These are phyloP conservation scores for Rhizoclosmatium globosum DNA, from an alignment of 192 early-diverging fungal species.

Conservation along the genomic window DNA sequence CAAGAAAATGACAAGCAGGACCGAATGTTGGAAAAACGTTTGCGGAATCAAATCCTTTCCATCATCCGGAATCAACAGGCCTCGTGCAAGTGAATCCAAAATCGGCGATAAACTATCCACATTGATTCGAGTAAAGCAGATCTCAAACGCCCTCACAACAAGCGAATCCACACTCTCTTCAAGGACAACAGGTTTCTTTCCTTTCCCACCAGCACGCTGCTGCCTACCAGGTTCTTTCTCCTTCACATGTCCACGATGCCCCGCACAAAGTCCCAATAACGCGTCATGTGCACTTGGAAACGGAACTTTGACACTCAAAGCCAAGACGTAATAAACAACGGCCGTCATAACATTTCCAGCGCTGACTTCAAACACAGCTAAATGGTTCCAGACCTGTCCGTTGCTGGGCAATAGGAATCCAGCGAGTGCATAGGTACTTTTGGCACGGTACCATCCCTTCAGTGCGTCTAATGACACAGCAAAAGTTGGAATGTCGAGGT, in stretches of 20 bases:
- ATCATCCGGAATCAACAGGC: background rate
- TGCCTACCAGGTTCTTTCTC: background rate
- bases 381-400: conserved; percentile 53
- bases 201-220: conserved; percentile 12
- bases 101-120: background rate
- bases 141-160: conserved; percentile 43
- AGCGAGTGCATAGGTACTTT: conserved; percentile 38
- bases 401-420: conserved; percentile 39
- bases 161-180: background rate
- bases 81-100: background rate
- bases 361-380: conserved; percentile 44
- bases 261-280: conserved; percentile 36
- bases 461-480: background rate
- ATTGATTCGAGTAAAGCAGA: conserved; percentile 48
- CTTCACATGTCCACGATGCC: background rate
- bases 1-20: background rate
- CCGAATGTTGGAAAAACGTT: background rate
- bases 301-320: conserved; percentile 44
- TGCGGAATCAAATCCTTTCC: background rate
- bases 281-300: conserved; percentile 48
- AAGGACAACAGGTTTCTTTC: background rate
- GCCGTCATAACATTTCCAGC: conserved; percentile 19
- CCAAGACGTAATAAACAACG: conserved; percentile 39
- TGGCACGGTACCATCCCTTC: conserved; percentile 39
- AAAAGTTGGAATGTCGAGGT: conserved; percentile 14